Evolutionary conservation across 345 rosid species (phyloP).

Genomic region (Kandelia obovata): DNA sequence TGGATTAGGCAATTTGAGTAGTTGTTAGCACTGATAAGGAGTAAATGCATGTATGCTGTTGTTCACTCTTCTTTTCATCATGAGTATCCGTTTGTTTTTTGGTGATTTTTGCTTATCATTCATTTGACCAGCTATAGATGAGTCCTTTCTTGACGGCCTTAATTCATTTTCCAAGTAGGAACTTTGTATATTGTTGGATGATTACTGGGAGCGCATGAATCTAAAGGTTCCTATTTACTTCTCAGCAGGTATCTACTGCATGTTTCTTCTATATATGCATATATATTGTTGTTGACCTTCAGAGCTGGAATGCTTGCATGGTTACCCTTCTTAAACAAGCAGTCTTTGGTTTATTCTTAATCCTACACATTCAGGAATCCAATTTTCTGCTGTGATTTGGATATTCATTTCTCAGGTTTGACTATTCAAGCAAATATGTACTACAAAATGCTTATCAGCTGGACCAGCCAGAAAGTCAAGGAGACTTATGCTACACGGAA

Average conservation of each 20-base stretch:
- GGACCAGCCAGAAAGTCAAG: constrained; percentile 95
- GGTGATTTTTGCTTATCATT: too few species aligned
- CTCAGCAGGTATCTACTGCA: constrained; percentile 65
- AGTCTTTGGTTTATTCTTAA: too few species aligned
- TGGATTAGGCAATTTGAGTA: too few species aligned
- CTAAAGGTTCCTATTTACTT: constrained; percentile 89
- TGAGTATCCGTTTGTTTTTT: too few species aligned
- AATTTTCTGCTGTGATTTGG: constrained; percentile 1
- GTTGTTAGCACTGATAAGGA: too few species aligned
- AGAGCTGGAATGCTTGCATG: not conserved
- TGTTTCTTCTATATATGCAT: not conserved
- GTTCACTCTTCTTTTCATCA: too few species aligned
- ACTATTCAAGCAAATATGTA: constrained; percentile 98
- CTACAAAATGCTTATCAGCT: constrained; percentile 90
- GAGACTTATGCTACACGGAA: constrained; percentile 60
- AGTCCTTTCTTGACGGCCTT: not conserved
- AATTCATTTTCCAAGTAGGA: constrained; percentile 42
- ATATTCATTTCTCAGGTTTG: constrained; percentile 56
- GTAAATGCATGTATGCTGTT: too few species aligned
- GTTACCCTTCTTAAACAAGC: not conserved
- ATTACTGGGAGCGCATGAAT: constrained; percentile 97
- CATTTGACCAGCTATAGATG: too few species aligned
- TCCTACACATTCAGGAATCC: too few species aligned
- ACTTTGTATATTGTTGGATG: constrained; percentile 85
- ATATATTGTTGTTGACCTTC: not conserved